Percentiles rank a stretch among this genome's conserved stretches.
phyloP scores from a whole-genome alignment of 106 monocot species.

The Hemerocallis citrina region DNA sequence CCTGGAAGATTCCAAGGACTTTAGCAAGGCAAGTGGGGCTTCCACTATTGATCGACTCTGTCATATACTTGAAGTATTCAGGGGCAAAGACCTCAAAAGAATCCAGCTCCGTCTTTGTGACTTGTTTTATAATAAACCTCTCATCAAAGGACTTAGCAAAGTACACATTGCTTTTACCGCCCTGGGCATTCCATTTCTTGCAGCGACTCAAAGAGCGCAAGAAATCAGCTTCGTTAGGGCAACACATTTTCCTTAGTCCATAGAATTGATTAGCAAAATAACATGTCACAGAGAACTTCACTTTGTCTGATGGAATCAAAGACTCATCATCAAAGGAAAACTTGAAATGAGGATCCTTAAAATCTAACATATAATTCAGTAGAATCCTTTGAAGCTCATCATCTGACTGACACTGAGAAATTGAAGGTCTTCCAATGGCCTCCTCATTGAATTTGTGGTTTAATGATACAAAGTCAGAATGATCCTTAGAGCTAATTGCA shows the following conservation, averaged over 20 bases:
- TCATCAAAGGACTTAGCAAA: constrained; percentile 92
- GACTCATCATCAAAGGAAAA: constrained; percentile 61
- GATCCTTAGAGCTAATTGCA: constrained; percentile 59
- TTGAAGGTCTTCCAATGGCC: not conserved
- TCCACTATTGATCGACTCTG: constrained; percentile 47
- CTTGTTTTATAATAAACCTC: constrained; percentile 91
- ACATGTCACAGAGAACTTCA: constrained; percentile 78
- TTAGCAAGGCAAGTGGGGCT: constrained; percentile 93
- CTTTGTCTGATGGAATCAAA: constrained; percentile 53
- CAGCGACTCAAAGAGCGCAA: constrained; percentile 79
- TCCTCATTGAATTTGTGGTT: constrained; percentile 13
- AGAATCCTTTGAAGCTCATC: constrained; percentile 20
- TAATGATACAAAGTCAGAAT: constrained; percentile 38
- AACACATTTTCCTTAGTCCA: constrained; percentile 67
- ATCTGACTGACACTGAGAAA: constrained; percentile 6
- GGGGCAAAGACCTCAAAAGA: constrained; percentile 87
- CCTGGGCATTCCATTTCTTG: constrained; percentile 84
- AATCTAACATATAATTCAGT: constrained; percentile 13
- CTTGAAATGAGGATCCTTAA: constrained; percentile 54
- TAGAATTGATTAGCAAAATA: constrained; percentile 90
- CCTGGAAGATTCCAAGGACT: constrained; percentile 90
- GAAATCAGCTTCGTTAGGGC: constrained; percentile 58
- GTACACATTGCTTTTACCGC: constrained; percentile 97
- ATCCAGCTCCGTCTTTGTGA: constrained; percentile 87
- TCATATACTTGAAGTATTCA: constrained; percentile 80